Conservation (phyloP, 148 eudicot species). For the Camellia japonica region DNA sequence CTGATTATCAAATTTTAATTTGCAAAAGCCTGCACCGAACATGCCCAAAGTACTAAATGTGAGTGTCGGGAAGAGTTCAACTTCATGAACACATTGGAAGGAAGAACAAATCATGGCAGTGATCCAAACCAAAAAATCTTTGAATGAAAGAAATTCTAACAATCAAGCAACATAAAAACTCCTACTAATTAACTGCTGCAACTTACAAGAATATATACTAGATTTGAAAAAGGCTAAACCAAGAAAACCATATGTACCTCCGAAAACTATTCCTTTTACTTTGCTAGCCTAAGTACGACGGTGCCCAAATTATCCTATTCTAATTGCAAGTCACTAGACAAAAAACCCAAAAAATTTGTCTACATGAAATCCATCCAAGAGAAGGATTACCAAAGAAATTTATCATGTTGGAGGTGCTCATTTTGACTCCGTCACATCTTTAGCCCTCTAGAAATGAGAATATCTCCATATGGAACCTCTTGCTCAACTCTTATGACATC, state of each 20-base stretch:
- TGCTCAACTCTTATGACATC: slow-evolving; percentile 66
- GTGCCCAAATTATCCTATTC: slow-evolving; percentile 6
- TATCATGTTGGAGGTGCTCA: background rate
- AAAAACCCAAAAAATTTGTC: background rate
- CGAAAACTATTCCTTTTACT: background rate
- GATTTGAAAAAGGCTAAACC: background rate
- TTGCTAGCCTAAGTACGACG: background rate
- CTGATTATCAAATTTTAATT: too few relatives aligned
- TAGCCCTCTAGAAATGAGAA: slow-evolving; percentile 72
- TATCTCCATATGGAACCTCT: slow-evolving; percentile 68
- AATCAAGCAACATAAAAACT: background rate
- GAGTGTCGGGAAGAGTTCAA: background rate
- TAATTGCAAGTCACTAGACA: background rate
- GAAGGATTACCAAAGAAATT: background rate
- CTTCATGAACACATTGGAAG: background rate
- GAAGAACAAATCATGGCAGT: background rate
- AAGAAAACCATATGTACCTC: background rate
- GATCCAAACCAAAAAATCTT: background rate
- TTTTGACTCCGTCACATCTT: slow-evolving; percentile 60
- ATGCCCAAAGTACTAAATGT: too few relatives aligned
- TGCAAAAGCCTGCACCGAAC: background rate
- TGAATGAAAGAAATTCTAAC: background rate
- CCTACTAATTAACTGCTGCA: background rate
- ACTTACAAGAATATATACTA: background rate
- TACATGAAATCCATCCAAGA: background rate